Evolutionary conservation across 2,329 filamentous ascomycete species (phyloP), one percentile per base, ranked within the genome.

Genomic region (Mycogone perniciosa): DNA sequence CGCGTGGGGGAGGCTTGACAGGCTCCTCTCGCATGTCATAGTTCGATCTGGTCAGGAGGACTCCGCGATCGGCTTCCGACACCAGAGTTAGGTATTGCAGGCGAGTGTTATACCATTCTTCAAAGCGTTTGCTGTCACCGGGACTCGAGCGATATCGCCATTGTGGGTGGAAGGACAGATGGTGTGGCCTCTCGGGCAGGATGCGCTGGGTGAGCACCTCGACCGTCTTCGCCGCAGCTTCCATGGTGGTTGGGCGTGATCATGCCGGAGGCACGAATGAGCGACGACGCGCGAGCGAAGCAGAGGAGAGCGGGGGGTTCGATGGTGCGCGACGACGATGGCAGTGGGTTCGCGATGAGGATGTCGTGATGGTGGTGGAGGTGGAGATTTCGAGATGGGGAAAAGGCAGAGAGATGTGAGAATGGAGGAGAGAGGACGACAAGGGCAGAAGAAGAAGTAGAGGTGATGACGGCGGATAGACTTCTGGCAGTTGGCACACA

Each of bases 71-170:
- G 53, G 75, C 76, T 59, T 80, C 76, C 53, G 76, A 79, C 44
- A 81, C 62, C 52, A 79, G 75, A 27, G 79, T 82, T 57, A 73
- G 74, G 66, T 81, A 82, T 60, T 82, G 78, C 6, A 82, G 69
- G 26, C 70, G 72, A 54, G 69, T 69, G 52, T 68, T 67, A 43
- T 75, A 70, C 66, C 76, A 76, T 66, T 78, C 75, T 62, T 78
- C 75, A 57, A 69, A 63, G 52, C 64, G 62, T 55, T 67, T 66
- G 48, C 45, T 42, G 58, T 70, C 71, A 54, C 71, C 70, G 47
- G 71, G 67, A 51, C 68, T 68, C 38, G 67, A 64, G 49, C 69
- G 70, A 56, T 76, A 80, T 60, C 71, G 76, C 63, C 69, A 69
- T 57, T 75, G 71, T 45, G 74, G 62, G 34, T 70, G 72, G 55